These are phyloP conservation scores for Melampsora americana DNA, from an alignment of 1,284 basidiomycete genomes.

Conservation along the genomic window DNA sequence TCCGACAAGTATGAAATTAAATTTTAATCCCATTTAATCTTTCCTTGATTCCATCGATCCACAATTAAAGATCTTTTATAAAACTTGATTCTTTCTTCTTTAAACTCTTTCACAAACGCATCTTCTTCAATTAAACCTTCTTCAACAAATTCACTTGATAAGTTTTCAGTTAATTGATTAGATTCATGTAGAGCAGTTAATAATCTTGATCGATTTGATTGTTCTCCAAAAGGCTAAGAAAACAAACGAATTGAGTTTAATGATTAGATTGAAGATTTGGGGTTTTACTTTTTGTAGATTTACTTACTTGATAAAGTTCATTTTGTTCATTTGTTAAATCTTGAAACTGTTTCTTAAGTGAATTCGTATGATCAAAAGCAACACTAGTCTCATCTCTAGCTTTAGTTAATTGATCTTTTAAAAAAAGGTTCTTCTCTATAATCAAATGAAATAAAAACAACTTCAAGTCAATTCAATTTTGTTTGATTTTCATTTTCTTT, in stretches of 20 bases:
- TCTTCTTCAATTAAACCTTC: constrained; percentile 42
- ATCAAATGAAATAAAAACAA: neutral
- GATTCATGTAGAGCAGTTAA: constrained; percentile 44
- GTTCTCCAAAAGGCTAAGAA: constrained; percentile 32
- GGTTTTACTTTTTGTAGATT: neutral
- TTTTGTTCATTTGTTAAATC: constrained; percentile 31
- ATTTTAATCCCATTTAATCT: constrained; percentile 36
- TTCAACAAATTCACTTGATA: constrained; percentile 27
- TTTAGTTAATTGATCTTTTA: constrained; percentile 26
- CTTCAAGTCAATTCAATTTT: neutral
- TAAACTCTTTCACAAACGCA: constrained; percentile 38
- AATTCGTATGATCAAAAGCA: constrained; percentile 39
- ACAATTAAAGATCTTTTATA: constrained; percentile 33
- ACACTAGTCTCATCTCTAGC: constrained; percentile 16
- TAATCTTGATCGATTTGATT: constrained; percentile 26
- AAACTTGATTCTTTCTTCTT: constrained; percentile 32
- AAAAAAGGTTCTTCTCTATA: constrained; percentile 39
- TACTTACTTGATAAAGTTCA: constrained; percentile 39
- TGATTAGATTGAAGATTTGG: neutral
- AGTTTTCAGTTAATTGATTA: constrained; percentile 33
- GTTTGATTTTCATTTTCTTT: constrained; percentile 3
- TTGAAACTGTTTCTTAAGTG: constrained; percentile 18
- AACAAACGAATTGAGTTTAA: neutral
- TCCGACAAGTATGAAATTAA: neutral
- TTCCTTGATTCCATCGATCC: constrained; percentile 34